phyloP scores from a whole-genome alignment of 345 rosid species.

The Melaleuca quinquenervia region DNA sequence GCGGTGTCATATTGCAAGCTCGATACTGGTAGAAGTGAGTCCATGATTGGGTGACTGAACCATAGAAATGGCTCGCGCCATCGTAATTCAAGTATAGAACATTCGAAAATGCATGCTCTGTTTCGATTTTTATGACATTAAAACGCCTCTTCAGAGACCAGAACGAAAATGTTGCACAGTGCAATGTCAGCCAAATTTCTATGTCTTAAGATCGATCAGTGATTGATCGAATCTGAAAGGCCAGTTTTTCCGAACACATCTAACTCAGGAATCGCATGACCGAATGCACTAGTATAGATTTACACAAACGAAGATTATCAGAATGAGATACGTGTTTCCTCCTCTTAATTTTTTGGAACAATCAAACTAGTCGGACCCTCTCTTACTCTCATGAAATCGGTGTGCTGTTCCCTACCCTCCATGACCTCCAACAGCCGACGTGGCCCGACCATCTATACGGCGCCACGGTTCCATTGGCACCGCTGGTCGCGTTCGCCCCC shows the following conservation, averaged over 20 bases:
- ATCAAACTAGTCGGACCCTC: neutral
- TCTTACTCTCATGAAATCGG: neutral
- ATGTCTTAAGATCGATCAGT: neutral
- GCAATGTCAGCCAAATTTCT: neutral
- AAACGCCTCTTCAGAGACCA: neutral
- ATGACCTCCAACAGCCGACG: conserved; percentile 21
- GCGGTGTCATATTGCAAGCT: neutral
- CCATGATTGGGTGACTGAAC: neutral
- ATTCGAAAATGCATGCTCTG: neutral
- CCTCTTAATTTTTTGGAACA: neutral
- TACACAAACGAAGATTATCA: neutral
- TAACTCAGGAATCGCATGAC: neutral
- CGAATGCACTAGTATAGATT: neutral
- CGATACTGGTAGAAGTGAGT: neutral
- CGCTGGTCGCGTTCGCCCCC: neutral
- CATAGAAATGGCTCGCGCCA: too few species aligned
- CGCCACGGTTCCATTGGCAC: neutral
- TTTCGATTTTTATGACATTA: neutral
- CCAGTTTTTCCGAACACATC: neutral
- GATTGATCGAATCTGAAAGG: neutral
- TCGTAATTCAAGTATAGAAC: neutral
- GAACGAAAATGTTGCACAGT: neutral
- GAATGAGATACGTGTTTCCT: neutral
- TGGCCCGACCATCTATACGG: conserved; percentile 31
- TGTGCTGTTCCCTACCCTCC: conserved; percentile 7